Percentiles rank a stretch among this genome's conserved stretches.
Evolutionary conservation across 371 early-diverging fungal species (phyloP).

Genomic region (Mucor ambiguus): DNA sequence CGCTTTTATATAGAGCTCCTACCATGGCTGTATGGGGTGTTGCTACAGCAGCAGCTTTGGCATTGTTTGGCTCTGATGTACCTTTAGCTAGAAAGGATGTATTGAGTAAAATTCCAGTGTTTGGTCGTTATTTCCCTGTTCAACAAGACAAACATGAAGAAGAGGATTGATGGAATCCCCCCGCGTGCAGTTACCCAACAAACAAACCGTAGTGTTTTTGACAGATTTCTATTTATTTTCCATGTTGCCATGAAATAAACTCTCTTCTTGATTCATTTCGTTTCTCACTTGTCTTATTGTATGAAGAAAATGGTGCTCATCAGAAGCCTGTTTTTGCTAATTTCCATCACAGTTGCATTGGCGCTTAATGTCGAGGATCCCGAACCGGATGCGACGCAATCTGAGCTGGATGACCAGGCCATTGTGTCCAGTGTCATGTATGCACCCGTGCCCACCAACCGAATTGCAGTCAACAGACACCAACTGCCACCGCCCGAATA

Average conservation of each 20-base stretch:
- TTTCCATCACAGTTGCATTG: not conserved
- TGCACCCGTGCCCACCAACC: constrained; percentile 20
- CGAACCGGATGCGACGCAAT: not conserved
- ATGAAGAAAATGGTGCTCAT: not conserved
- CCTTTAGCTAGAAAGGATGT: constrained; percentile 45
- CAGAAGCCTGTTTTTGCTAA: not conserved
- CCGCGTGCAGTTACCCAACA: not conserved
- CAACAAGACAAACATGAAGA: constrained; percentile 23
- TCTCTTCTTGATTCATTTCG: not conserved
- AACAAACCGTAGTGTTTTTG: not conserved
- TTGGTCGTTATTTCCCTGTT: constrained; percentile 53
- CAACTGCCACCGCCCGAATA: not conserved
- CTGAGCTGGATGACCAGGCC: constrained; percentile 1
- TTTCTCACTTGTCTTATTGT: not conserved
- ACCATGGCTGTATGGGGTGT: constrained; percentile 48
- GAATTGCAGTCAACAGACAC: not conserved
- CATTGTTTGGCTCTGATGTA: constrained; percentile 48
- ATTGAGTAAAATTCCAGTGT: constrained; percentile 44
- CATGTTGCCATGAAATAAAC: not conserved
- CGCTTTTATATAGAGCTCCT: constrained; percentile 13
- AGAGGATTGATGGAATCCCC: constrained; percentile 1
- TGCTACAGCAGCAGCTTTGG: constrained; percentile 38
- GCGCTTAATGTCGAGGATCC: not conserved
- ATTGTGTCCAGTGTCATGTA: constrained; percentile 21
- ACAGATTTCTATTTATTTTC: not conserved